Evolutionary conservation across 2,329 filamentous ascomycete genomes (phyloP).

Genomic region (Phyllosticta citrichinensis): DNA sequence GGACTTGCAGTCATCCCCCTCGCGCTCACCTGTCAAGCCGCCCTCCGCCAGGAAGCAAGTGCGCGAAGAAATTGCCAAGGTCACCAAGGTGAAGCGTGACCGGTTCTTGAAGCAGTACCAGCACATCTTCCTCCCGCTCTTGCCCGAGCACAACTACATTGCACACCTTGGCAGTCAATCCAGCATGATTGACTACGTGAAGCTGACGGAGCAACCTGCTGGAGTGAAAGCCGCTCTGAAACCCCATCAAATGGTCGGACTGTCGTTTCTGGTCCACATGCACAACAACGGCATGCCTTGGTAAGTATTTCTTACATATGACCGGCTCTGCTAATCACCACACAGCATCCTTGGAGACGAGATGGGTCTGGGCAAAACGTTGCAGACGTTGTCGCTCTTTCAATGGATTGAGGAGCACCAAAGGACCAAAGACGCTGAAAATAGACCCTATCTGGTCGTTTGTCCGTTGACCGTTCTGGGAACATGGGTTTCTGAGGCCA

Average conservation of each 20-base stretch:
- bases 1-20: neutral
- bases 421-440: slow-evolving; percentile 47
- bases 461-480: slow-evolving; percentile 93
- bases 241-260: slow-evolving; percentile 93
- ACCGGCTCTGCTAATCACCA: neutral
- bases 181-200: slow-evolving; percentile 29
- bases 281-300: slow-evolving; percentile 99
- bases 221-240: slow-evolving; percentile 55
- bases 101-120: slow-evolving; percentile 37
- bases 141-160: slow-evolving; percentile 36
- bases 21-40: neutral
- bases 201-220: slow-evolving; percentile 33
- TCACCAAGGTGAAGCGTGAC: slow-evolving; percentile 35
- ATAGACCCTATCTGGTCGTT: slow-evolving; percentile 88
- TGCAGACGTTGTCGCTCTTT: slow-evolving; percentile 93
- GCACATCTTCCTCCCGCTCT: slow-evolving; percentile 37
- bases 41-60: slow-evolving; percentile 32
- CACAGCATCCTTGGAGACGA: slow-evolving; percentile 80
- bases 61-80: slow-evolving; percentile 31
- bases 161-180: slow-evolving; percentile 24
- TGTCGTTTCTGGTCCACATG: slow-evolving; percentile 97
- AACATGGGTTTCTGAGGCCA: slow-evolving; percentile 96
- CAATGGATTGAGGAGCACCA: slow-evolving; percentile 95
- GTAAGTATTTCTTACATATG: neutral
- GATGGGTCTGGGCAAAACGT: slow-evolving; percentile 99